Percentiles rank a stretch among this genome's conserved stretches.
Evolutionary conservation across 129 eudicot genomes (phyloP).

Genomic region (Sambucus nigra): DNA sequence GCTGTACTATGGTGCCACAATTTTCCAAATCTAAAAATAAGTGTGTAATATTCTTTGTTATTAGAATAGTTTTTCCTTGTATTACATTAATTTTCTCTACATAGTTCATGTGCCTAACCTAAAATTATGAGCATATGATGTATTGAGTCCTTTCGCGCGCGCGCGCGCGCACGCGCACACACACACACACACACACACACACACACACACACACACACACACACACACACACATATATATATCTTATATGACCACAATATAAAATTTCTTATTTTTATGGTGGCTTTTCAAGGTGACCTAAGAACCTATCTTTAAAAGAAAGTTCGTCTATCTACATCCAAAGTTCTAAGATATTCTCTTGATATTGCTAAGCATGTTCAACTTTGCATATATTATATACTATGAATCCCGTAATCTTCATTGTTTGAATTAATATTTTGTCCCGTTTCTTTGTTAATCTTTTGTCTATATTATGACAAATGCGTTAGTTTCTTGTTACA

Average conservation of each 20-base stretch:
- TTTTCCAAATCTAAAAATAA: no score
- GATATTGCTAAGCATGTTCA: conserved; percentile 87
- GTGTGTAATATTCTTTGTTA: no score
- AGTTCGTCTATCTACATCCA: conserved; percentile 73
- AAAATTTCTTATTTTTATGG: conserved; percentile 1
- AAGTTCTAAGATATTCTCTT: conserved; percentile 71
- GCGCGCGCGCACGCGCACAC: no score
- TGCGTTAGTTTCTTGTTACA: conserved; percentile 15
- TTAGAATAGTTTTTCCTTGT: no score
- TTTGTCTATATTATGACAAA: conserved; percentile 4
- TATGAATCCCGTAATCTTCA: no score
- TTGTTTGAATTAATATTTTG: background rate
- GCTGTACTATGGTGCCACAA: no score
- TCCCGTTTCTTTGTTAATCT: background rate
- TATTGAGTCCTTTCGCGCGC: background rate
- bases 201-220: no score
- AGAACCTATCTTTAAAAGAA: conserved; percentile 69
- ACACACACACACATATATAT: no score
- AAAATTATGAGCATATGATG: background rate
- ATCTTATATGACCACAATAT: background rate
- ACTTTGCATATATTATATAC: background rate
- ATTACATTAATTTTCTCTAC: background rate
- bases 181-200: no score
- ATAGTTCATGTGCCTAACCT: background rate
- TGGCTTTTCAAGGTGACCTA: conserved; percentile 71